Base-by-base conservation (phyloP, 83 land plant species). In the Diphasiastrum complanatum region DNA sequence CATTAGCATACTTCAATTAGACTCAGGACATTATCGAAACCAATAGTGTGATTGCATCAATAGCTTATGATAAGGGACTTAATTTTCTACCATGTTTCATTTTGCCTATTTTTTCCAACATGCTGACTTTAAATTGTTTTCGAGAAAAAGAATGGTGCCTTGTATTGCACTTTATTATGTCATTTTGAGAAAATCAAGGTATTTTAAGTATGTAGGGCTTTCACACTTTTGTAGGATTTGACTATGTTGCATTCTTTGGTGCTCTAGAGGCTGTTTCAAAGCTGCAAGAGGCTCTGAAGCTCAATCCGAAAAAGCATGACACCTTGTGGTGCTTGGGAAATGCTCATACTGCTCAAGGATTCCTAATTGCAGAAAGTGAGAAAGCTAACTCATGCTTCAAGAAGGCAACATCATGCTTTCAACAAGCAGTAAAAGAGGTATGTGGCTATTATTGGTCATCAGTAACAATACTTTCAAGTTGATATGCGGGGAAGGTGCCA, bases 261-360 rank as follows among this genome's bases (percentile, higher is more conserved):
- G 16, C 5, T 54, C 3, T 5, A 54, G 96, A 89, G 26, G 83
- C 88, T 1, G 74, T 80, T 24, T 68, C 83, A 23, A 89, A 86
- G 72, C 62, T 89, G 57, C 83, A 86, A 63, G 88, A 89, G 60
- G 87, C 96, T 2, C 67, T 86, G 31, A 61, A 23, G 26, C 60
- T 86, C 30, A 71, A 81, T 61, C 85, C 96, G 16, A 63, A 51
- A 29, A 83, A 79, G 79, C 87, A 79, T 60, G 87, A 86, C 38
- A 52, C 92, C 2, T 72, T 83, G 1, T 89, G 87, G 88, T 81
- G 83, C 58, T 48, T 89, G 36, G 96, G 92, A 50, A 89, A 89
- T 77, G 92, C 96, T 4, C 74, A 77, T 60, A 83, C 91, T 8
- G 78, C 85, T 14, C 75, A 75, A 49, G 92, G 80, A 3, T 89